A percentile compares a stretch with the other conserved stretches of the same genome.
Evolutionary conservation across 1,139 yeast genomes (phyloP).

Genomic region (Yarrowia galli): DNA sequence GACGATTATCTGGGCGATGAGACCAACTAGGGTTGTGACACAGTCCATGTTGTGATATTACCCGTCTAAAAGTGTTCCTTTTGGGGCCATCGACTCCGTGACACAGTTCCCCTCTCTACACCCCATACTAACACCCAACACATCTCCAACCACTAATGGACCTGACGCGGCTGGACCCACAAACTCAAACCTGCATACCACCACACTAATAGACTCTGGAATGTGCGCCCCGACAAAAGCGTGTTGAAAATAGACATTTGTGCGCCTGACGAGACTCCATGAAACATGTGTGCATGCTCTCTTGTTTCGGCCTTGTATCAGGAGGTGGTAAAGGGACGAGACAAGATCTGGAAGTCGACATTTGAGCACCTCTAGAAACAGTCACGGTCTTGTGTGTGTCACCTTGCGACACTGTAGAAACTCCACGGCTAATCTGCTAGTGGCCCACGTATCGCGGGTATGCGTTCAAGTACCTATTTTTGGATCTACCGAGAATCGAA

Average conservation of each 20-base stretch:
- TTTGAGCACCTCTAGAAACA: too few species aligned
- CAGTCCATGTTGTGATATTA: neutral
- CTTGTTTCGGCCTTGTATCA: neutral
- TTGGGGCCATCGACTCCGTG: too few species aligned
- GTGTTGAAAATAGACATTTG: neutral
- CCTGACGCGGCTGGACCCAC: slow-evolving; percentile 16
- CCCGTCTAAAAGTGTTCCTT: neutral
- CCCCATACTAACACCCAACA: neutral
- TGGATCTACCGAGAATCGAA: neutral
- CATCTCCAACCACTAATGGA: too few species aligned
- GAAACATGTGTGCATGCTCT: neutral
- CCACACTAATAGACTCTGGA: slow-evolving; percentile 20
- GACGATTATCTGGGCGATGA: neutral
- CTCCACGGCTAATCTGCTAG: too few species aligned
- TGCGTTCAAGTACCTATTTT: neutral
- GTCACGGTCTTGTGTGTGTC: too few species aligned
- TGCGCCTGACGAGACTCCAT: neutral
- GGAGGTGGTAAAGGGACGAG: neutral
- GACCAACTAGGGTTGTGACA: neutral
- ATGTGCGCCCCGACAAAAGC: slow-evolving; percentile 11
- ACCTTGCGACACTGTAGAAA: too few species aligned
- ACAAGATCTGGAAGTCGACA: neutral
- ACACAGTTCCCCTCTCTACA: neutral
- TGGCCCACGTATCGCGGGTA: neutral
- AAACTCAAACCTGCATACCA: slow-evolving; percentile 12